These are phyloP conservation scores for Pistacia atlantica DNA, from an alignment of 345 rosid genomes.

Conservation along the genomic window DNA sequence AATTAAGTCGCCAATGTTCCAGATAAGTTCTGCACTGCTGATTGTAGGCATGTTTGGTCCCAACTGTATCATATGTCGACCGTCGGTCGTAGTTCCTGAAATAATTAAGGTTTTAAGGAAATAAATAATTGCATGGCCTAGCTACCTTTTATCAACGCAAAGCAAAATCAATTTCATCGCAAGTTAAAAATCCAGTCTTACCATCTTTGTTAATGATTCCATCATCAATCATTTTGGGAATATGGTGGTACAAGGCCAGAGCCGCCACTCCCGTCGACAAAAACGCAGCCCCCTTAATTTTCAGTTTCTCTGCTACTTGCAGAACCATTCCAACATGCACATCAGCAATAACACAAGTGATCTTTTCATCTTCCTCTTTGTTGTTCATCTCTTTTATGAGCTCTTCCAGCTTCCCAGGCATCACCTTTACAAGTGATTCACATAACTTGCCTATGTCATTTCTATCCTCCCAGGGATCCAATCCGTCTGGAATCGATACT, in stretches of 20 bases:
- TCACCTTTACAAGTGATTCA: background rate
- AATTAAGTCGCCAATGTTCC: background rate
- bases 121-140: background rate
- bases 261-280: background rate
- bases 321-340: conserved; percentile 2
- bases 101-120: background rate
- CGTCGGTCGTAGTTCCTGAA: background rate
- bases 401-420: background rate
- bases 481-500: background rate
- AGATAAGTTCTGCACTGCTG: background rate
- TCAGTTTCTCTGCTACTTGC: background rate
- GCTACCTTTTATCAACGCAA: no score
- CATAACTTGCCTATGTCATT: background rate
- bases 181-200: no score
- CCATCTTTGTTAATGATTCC: no score
- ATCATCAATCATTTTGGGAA: background rate
- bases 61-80: background rate
- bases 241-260: background rate
- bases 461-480: background rate
- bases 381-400: background rate
- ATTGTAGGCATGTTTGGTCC: background rate
- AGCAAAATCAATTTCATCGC: no score
- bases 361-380: background rate
- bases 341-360: conserved; percentile 12
- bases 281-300: background rate